Percentiles rank a stretch among this genome's conserved stretches.
These are phyloP conservation scores for Cyclostephanos invisitatus DNA, from an alignment of 108 stramenopile genomes.

Conservation along the genomic window DNA sequence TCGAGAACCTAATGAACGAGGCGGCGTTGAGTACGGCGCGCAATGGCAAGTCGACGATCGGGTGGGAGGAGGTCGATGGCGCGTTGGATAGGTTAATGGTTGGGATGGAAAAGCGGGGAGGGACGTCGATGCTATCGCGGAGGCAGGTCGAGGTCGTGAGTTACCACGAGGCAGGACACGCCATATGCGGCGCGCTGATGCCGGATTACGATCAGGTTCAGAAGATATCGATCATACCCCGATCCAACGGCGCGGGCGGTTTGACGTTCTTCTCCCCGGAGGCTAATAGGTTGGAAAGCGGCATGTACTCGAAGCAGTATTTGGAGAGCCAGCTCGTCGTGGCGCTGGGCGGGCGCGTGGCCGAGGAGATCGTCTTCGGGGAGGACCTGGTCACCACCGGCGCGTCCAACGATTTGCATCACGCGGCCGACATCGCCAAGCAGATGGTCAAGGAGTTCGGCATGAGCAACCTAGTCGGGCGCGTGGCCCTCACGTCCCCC, in stretches of 20 bases:
- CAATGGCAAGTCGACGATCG: slow-evolving; percentile 74
- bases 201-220: slow-evolving; percentile 94
- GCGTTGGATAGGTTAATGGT: slow-evolving; percentile 97
- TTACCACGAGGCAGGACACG: slow-evolving; percentile 97
- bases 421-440: slow-evolving; percentile 92
- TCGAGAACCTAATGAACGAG: slow-evolving; percentile 97
- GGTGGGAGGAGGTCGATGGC: slow-evolving; percentile 92
- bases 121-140: slow-evolving; percentile 66
- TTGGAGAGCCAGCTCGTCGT: slow-evolving; percentile 93
- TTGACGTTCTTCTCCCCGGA: slow-evolving; percentile 94
- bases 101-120: slow-evolving; percentile 94
- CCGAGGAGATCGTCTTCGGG: slow-evolving; percentile 97
- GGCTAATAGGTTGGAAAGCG: slow-evolving; percentile 90
- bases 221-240: slow-evolving; percentile 96
- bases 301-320: slow-evolving; percentile 92
- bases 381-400: slow-evolving; percentile 95
- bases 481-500: slow-evolving; percentile 79
- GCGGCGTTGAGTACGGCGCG: slow-evolving; percentile 94
- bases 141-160: slow-evolving; percentile 86
- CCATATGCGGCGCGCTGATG: slow-evolving; percentile 88
- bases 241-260: slow-evolving; percentile 91
- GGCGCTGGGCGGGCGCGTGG: slow-evolving; percentile 95
- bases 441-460: slow-evolving; percentile 97
- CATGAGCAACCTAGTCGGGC: slow-evolving; percentile 93
- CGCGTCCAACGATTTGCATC: slow-evolving; percentile 96